Base-by-base conservation (phyloP, 495 filamentous ascomycete species). In the Tuber calosporum region DNA sequence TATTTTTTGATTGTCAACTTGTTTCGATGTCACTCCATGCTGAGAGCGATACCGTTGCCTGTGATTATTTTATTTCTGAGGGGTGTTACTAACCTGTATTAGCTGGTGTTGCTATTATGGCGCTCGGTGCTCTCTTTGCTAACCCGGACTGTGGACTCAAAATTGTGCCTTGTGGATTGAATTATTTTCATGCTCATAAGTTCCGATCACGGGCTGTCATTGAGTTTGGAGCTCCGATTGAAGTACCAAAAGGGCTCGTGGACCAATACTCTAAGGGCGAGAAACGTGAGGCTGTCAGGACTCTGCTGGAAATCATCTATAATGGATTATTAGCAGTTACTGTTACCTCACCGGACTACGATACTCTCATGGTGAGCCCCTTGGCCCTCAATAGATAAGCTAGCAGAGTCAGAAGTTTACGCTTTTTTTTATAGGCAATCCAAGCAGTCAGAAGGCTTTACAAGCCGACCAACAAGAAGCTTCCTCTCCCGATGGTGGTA, bases 81-180 rank as follows among this genome's bases (percentile, higher is more conserved):
- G 22, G 1, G n/a, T 41, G 39, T 73, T 83, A 83, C 78, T 72
- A 72, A 77, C 36, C 37, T 42, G 26, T 53, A 37, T 26, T 26
- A 81, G 96, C 95, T 82, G 95, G 95, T 81, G 93, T 99, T 69
- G 95, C 95, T 68, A 91, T 99, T 75, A 99, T 99, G 94, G 95
- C 95, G 36, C 87, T 99, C 68, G 95, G 94, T 34, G 92, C 96
- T 4, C 86, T 99, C 40, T 92, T 92, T n/a, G 89, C 91, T 58
- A 87, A 93, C 68, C 95, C 94, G 5, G 87, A 96, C 76, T 97
- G 91, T 81, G 93, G 91, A n/a, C 82, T 99, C 76, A 96, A 92
- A 82, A 98, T 99, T 79, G 91, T 99, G n/a, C 96, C 96, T n/a
- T 94, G 93, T 69, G 96, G 96, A 74, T 98, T 98, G 95, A 99